A percentile compares a stretch with the other conserved stretches of the same genome.
These are phyloP conservation scores for Atkinsonella hypoxylon DNA, from an alignment of 2,329 filamentous ascomycete species.

Conservation along the genomic window DNA sequence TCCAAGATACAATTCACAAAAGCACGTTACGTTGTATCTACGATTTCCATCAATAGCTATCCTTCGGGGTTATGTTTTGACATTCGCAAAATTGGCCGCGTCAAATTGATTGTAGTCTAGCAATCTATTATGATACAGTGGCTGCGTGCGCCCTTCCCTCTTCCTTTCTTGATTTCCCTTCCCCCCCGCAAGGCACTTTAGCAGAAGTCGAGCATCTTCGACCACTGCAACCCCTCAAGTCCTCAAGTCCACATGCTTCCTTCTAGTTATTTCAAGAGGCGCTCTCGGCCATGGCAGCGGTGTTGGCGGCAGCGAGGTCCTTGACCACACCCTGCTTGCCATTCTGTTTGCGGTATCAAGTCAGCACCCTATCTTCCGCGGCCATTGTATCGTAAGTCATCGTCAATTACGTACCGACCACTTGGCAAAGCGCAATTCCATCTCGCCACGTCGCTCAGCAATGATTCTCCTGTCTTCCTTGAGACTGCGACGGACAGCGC, in stretches of 20 bases:
- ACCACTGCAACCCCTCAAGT: not conserved
- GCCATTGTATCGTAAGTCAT: not conserved
- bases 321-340: slow-evolving; percentile 88
- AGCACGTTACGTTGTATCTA: too few relatives aligned
- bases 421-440: slow-evolving; percentile 82
- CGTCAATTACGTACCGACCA: slow-evolving; percentile 61
- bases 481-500: slow-evolving; percentile 88
- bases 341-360: slow-evolving; percentile 49
- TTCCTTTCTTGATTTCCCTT: too few relatives aligned
- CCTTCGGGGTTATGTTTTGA: not conserved
- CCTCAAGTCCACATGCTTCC: not conserved
- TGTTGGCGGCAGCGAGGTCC: slow-evolving; percentile 51
- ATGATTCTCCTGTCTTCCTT: slow-evolving; percentile 85
- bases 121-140: slow-evolving; percentile 24
- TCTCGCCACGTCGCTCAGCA: slow-evolving; percentile 82
- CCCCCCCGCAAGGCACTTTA: not conserved
- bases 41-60: not conserved
- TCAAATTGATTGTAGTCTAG: slow-evolving; percentile 19
- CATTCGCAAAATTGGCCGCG: slow-evolving; percentile 1
- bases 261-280: slow-evolving; percentile 15
- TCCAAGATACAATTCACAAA: too few relatives aligned
- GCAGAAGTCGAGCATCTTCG: not conserved
- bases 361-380: not conserved
- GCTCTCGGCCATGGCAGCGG: slow-evolving; percentile 24
- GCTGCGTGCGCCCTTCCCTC: slow-evolving; percentile 7